A percentile compares a stretch with the other conserved stretches of the same genome.
Evolutionary conservation across 495 filamentous ascomycete species (phyloP).

Genomic region (Darksidea phi): DNA sequence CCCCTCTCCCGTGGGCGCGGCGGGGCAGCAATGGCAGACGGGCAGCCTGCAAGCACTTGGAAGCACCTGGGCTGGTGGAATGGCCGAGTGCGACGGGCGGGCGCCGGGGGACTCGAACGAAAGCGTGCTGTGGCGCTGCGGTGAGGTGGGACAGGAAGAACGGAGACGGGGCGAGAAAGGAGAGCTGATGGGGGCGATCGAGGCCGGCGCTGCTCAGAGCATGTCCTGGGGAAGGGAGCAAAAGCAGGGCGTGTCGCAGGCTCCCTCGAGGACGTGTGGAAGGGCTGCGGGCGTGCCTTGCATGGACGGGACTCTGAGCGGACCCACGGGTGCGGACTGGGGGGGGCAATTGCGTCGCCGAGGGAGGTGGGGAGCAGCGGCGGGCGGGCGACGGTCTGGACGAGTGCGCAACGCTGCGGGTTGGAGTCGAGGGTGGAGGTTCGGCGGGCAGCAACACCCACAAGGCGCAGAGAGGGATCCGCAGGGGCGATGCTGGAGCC

Average conservation of each 20-base stretch:
- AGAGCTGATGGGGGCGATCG: slow-evolving; percentile 3
- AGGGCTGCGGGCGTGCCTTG: slow-evolving; percentile 37
- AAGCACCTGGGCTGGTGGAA: slow-evolving; percentile 11
- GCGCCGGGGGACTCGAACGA: neutral
- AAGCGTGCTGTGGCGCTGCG: slow-evolving; percentile 7
- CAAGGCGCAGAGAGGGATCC: slow-evolving; percentile 20
- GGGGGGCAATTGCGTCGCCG: slow-evolving; percentile 21
- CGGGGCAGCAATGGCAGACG: slow-evolving; percentile 6
- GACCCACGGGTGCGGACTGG: slow-evolving; percentile 23
- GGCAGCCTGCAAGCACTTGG: neutral
- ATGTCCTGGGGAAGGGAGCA: slow-evolving; percentile 8
- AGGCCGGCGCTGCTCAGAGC: neutral
- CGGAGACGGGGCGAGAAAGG: slow-evolving; percentile 15
- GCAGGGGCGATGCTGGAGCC: slow-evolving; percentile 24
- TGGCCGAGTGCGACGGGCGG: slow-evolving; percentile 13
- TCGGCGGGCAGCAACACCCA: neutral
- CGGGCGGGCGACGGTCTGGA: slow-evolving; percentile 20
- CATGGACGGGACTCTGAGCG: slow-evolving; percentile 28
- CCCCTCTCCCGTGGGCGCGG: neutral
- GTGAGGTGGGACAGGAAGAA: slow-evolving; percentile 20
- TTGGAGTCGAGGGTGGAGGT: slow-evolving; percentile 24
- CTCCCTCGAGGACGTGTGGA: slow-evolving; percentile 23
- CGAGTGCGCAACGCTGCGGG: slow-evolving; percentile 21
- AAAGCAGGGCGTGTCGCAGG: slow-evolving; percentile 19
- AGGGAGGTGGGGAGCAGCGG: neutral